Conservation (phyloP, 2,329 filamentous ascomycete species). For the Botryotinia calthae region DNA sequence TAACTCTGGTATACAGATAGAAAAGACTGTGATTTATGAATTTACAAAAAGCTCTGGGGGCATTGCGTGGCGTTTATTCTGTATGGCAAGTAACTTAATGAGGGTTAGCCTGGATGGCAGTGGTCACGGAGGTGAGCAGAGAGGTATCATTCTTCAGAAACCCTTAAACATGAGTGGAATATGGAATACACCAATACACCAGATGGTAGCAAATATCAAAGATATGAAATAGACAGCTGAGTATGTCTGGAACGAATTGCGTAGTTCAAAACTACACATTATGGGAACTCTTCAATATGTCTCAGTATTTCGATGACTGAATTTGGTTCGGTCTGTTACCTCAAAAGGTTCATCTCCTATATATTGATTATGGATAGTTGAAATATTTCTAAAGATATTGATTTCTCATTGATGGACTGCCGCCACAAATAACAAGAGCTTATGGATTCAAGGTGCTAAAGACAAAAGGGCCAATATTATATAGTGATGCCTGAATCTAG, state of each 20-base stretch:
- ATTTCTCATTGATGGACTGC: no score
- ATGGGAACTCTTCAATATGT: neutral
- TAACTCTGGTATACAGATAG: neutral
- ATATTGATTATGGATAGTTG: neutral
- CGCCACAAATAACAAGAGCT: no score
- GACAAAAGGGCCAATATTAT: neutral
- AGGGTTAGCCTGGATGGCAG: no score
- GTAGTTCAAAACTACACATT: neutral
- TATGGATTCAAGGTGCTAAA: no score
- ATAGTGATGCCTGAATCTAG: neutral
- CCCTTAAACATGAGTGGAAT: neutral
- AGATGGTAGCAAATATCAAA: neutral
- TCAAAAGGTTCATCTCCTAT: neutral
- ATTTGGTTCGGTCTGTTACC: neutral
- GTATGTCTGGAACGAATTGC: neutral
- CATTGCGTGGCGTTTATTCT: rapidly evolving
- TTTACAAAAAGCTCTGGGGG: neutral
- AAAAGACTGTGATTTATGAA: neutral
- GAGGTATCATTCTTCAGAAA: neutral
- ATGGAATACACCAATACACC: neutral
- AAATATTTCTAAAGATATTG: neutral
- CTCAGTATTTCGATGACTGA: neutral
- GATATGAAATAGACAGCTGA: neutral
- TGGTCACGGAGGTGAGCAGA: no score
- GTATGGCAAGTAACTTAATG: neutral